Evolutionary conservation across 2,329 filamentous ascomycete genomes (phyloP), one percentile per base, ranked within the genome.

Genomic region (Aspergillus sp.): DNA sequence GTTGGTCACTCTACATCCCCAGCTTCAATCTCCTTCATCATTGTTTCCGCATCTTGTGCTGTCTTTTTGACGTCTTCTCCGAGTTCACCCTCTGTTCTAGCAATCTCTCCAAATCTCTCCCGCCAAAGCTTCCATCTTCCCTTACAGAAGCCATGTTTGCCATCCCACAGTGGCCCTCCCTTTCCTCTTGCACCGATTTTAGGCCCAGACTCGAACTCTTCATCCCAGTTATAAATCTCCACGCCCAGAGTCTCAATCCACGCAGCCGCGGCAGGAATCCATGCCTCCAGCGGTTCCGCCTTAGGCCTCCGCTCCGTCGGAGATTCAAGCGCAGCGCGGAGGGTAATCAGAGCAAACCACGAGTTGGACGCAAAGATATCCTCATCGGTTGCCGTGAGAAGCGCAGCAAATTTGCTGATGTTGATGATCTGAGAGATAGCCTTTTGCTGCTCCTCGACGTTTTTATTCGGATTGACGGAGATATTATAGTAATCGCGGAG

Each of bases 191-290:
- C 33, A 14, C 45, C 45, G 27, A 48, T 9, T 5, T 48, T 48
- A 4, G 45, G 27, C 45, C 45, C 45, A 21, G 45, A 48, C 27
- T 43, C 52, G 17, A 33, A 41, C 11, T 57, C 57, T 15, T 60
- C 57, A 19, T 62, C 55, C 60, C 60, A 62, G 5, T 54, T 40
- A 51, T 58, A 62, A 6, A 62, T 62, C 5, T 54, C 52, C 27
- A 55, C 52, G 7, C 58, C 60, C 6, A 62, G 15, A 19, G 56
- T 53, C 45, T 60, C 58, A 45, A 62, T 58, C 60, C 58, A 62
- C 4, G 33, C 55, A 19, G 55, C 58, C 15, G 60, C 60, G 1
- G 58, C 60, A 33, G 52, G 60, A 27, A 60, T 39, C 37, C 27
- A 45, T 11, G 60, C 58, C 9, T 58, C 58, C 7, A 55, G 19